phyloP scores from a whole-genome alignment of 2,329 filamentous ascomycete genomes.

The Dothistroma septosporum region DNA sequence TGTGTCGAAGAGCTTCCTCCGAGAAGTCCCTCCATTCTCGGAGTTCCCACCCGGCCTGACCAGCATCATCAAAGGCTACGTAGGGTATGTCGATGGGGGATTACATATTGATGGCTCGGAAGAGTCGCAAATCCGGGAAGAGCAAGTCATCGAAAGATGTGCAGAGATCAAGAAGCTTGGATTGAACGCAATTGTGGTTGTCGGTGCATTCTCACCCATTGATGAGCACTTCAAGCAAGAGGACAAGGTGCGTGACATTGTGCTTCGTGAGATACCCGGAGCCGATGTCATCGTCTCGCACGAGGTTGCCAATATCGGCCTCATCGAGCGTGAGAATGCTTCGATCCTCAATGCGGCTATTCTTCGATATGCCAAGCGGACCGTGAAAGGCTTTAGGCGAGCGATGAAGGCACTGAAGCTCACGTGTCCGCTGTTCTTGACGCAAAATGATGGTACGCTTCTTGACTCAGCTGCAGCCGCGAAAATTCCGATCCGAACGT shows the following conservation, averaged over 20 bases:
- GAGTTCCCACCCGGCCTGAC: constrained; percentile 31
- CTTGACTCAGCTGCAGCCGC: constrained; percentile 46
- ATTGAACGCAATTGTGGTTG: constrained; percentile 50
- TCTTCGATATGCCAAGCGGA: constrained; percentile 44
- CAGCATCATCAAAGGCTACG: constrained; percentile 33
- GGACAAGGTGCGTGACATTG: constrained; percentile 46
- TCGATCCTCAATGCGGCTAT: constrained; percentile 50
- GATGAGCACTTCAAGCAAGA: constrained; percentile 54
- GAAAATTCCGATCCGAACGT: constrained; percentile 49
- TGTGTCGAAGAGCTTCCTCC: constrained; percentile 31
- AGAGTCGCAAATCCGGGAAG: constrained; percentile 42
- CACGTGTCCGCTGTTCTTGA: constrained; percentile 49
- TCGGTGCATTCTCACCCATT: constrained; percentile 57
- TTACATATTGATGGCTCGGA: constrained; percentile 44
- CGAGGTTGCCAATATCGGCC: constrained; percentile 49
- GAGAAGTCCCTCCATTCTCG: constrained; percentile 32
- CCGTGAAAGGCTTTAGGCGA: constrained; percentile 44
- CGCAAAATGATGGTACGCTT: constrained; percentile 52
- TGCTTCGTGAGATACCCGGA: constrained; percentile 45
- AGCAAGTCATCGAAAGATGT: constrained; percentile 44
- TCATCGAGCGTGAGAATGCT: constrained; percentile 51
- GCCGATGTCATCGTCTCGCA: constrained; percentile 51
- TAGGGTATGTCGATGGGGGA: constrained; percentile 48
- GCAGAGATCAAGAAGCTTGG: constrained; percentile 43
- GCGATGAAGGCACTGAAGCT: constrained; percentile 46